phyloP scores from a whole-genome alignment of 192 early-diverging fungal genomes.

The Backusella macrospora region DNA sequence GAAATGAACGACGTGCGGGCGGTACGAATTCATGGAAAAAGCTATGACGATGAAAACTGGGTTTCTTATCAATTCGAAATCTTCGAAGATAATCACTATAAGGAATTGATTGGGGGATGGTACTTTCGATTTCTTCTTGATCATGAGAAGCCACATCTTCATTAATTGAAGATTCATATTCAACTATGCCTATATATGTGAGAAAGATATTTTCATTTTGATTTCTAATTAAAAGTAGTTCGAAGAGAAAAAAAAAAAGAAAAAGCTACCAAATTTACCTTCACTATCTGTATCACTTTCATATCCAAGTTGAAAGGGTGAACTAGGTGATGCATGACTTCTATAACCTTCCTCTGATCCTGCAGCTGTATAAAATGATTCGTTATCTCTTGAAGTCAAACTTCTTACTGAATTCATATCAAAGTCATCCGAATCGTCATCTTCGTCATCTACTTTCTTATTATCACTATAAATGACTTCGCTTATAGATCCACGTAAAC shows the following conservation, averaged over 20 bases:
- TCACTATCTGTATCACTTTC: neutral
- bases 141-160: neutral
- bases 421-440: neutral
- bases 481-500: neutral
- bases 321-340: neutral
- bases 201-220: neutral
- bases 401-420: slow-evolving; percentile 15
- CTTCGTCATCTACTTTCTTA: neutral
- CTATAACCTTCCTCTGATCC: slow-evolving; percentile 9
- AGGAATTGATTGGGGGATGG: slow-evolving; percentile 28
- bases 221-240: neutral
- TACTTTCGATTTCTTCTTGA: neutral
- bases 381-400: slow-evolving; percentile 15
- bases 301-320: neutral
- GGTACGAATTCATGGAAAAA: slow-evolving; percentile 49
- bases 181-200: neutral
- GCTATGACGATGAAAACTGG: neutral
- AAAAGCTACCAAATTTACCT: neutral
- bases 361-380: slow-evolving; percentile 30
- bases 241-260: neutral
- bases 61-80: slow-evolving; percentile 11
- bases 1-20: slow-evolving; percentile 47
- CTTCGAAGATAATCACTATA: slow-evolving; percentile 26
- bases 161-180: neutral
- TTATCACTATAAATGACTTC: neutral